Percentiles rank a stretch among this genome's conserved stretches.
Evolutionary conservation across 2,329 filamentous ascomycete species (phyloP).

Genomic region (Nannizziopsis barbatae): DNA sequence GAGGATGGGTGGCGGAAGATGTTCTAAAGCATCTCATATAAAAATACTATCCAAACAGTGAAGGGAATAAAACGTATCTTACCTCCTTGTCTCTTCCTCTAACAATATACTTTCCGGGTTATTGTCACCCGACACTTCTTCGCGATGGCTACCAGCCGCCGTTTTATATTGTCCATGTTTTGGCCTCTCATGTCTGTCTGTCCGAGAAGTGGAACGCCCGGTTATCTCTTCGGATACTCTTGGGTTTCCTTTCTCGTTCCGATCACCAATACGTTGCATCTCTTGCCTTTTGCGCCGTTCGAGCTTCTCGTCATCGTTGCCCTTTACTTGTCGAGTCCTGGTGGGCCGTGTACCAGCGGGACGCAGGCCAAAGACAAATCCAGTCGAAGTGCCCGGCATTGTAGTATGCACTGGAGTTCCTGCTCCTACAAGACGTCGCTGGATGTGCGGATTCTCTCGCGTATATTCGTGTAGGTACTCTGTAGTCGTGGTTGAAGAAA

Average conservation of each 20-base stretch:
- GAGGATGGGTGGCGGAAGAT: neutral
- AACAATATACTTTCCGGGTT: neutral
- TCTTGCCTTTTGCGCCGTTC: conserved; percentile 1
- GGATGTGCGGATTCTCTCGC: no score
- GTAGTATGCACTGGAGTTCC: no score
- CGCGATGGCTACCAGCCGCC: neutral
- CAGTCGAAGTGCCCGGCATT: no score
- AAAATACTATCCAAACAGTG: neutral
- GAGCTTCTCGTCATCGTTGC: conserved; percentile 3
- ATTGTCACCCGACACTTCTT: neutral
- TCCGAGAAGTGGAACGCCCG: neutral
- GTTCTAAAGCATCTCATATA: neutral
- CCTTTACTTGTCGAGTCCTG: neutral
- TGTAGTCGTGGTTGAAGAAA: no score
- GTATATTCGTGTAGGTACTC: no score
- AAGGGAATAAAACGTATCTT: neutral
- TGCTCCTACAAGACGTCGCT: no score
- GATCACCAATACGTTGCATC: neutral
- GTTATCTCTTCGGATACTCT: neutral
- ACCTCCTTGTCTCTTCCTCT: neutral
- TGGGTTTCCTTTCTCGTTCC: neutral
- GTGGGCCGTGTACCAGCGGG: no score
- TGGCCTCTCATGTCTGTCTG: neutral
- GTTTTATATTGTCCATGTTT: neutral
- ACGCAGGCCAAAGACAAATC: no score